phyloP scores from a whole-genome alignment of 2,329 filamentous ascomycete species.

The Fusarium temperatum region DNA sequence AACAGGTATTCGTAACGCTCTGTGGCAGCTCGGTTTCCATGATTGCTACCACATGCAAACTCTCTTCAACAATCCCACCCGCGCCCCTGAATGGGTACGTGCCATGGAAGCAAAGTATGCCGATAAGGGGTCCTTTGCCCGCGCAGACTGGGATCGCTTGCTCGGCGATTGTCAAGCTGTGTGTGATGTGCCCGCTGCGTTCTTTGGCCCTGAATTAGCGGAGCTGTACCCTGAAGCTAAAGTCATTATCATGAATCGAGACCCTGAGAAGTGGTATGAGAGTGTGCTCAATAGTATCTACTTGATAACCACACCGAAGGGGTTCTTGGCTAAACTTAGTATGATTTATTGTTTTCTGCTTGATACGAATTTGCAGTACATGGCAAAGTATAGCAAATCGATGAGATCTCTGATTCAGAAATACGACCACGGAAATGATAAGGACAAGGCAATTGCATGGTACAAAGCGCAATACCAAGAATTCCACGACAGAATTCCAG shows the following conservation, averaged over 20 bases:
- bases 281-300: constrained; percentile 45
- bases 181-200: constrained; percentile 65
- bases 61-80: constrained; percentile 39
- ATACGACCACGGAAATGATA: constrained; percentile 47
- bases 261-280: constrained; percentile 49
- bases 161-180: constrained; percentile 60
- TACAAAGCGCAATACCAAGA: constrained; percentile 51
- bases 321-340: constrained; percentile 37
- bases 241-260: constrained; percentile 51
- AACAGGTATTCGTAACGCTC: constrained; percentile 47
- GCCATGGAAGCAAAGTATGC: constrained; percentile 48
- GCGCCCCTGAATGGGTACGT: constrained; percentile 44
- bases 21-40: constrained; percentile 49
- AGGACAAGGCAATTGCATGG: constrained; percentile 50
- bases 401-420: constrained; percentile 40
- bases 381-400: constrained; percentile 41
- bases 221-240: constrained; percentile 49
- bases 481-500: constrained; percentile 47
- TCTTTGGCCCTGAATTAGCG: constrained; percentile 53
- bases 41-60: constrained; percentile 51
- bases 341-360: constrained; percentile 45
- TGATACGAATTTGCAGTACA: constrained; percentile 37
- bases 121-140: constrained; percentile 44
- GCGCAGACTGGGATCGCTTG: constrained; percentile 56
- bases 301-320: constrained; percentile 36